phyloP scores from a whole-genome alignment of 352 stramenopile species.

The Plasmopara viticola region DNA sequence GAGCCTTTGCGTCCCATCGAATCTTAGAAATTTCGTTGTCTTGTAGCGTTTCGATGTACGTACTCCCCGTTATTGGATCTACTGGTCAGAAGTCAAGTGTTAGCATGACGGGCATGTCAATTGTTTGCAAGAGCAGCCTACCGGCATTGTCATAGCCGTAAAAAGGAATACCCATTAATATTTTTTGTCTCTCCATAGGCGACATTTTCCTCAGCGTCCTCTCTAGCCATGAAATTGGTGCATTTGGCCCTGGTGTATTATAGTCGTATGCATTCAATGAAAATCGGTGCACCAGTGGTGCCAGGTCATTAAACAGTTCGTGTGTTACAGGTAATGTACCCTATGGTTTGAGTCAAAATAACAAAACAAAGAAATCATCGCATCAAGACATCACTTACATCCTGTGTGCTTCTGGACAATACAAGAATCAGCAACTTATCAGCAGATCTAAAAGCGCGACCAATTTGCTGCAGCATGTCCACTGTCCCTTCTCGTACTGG shows the following conservation, averaged over 20 bases:
- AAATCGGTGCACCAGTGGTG: constrained; percentile 65
- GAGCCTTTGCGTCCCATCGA: constrained; percentile 39
- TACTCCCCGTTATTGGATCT: constrained; percentile 40
- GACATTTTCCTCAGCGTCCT: constrained; percentile 47
- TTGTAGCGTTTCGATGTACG: constrained; percentile 36
- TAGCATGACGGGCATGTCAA: too few relatives aligned
- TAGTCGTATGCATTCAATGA: constrained; percentile 83
- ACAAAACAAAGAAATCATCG: neutral
- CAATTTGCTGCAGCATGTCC: constrained; percentile 54
- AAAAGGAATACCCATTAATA: constrained; percentile 71
- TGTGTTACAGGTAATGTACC: constrained; percentile 45
- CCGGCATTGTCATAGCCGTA: constrained; percentile 78
- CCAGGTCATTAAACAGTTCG: constrained; percentile 48
- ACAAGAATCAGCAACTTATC: constrained; percentile 63
- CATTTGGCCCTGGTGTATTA: constrained; percentile 52
- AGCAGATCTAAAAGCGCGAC: constrained; percentile 35
- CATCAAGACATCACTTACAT: constrained; percentile 18
- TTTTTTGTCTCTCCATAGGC: constrained; percentile 37
- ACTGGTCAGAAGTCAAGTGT: neutral
- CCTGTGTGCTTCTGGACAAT: constrained; percentile 45
- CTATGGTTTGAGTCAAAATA: constrained; percentile 17
- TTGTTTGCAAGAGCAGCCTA: constrained; percentile 6
- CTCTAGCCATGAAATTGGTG: constrained; percentile 60
- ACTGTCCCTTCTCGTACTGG: constrained; percentile 51
- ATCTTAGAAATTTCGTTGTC: constrained; percentile 38